A percentile compares a stretch with the other conserved stretches of the same genome.
phyloP scores from a whole-genome alignment of 2,329 filamentous ascomycete species.

The Alternaria alternata region DNA sequence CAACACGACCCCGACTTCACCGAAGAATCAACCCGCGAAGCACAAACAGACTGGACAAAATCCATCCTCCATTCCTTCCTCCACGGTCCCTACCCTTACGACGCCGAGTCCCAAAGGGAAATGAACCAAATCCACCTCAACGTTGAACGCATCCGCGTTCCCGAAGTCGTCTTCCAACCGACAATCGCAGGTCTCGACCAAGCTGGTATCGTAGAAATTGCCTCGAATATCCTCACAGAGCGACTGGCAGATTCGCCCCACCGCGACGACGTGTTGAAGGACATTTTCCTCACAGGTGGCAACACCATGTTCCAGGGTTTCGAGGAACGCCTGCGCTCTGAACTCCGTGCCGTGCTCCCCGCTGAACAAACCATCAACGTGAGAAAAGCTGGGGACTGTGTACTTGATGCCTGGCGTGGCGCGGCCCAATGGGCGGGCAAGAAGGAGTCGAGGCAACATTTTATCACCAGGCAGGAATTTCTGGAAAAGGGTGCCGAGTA shows the following conservation, averaged over 20 bases:
- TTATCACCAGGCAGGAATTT: conserved; percentile 83
- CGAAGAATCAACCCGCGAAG: conserved; percentile 89
- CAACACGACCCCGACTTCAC: conserved; percentile 87
- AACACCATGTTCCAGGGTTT: conserved; percentile 88
- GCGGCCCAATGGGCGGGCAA: conserved; percentile 82
- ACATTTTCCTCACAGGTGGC: conserved; percentile 95
- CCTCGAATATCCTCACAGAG: conserved; percentile 86
- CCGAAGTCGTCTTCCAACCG: conserved; percentile 92
- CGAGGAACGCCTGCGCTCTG: conserved; percentile 80
- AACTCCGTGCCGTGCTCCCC: conserved; percentile 75
- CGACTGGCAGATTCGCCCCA: conserved; percentile 68
- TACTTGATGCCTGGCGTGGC: conserved; percentile 92
- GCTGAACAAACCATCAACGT: conserved; percentile 73
- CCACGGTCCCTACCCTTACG: conserved; percentile 85
- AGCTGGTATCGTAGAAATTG: conserved; percentile 91
- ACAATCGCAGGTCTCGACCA: conserved; percentile 92
- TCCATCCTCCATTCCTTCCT: conserved; percentile 88
- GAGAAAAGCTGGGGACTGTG: conserved; percentile 75
- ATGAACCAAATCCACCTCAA: conserved; percentile 92
- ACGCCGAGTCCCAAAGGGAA: conserved; percentile 79
- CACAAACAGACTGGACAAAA: conserved; percentile 95
- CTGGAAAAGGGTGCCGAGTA: conserved; percentile 92
- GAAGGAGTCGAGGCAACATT: conserved; percentile 67
- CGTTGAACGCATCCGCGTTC: conserved; percentile 92
- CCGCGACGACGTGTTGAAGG: conserved; percentile 76